Evolutionary conservation across 345 rosid genomes (phyloP), one percentile per base, ranked within the genome.

Genomic region (Aethionema arabicum): DNA sequence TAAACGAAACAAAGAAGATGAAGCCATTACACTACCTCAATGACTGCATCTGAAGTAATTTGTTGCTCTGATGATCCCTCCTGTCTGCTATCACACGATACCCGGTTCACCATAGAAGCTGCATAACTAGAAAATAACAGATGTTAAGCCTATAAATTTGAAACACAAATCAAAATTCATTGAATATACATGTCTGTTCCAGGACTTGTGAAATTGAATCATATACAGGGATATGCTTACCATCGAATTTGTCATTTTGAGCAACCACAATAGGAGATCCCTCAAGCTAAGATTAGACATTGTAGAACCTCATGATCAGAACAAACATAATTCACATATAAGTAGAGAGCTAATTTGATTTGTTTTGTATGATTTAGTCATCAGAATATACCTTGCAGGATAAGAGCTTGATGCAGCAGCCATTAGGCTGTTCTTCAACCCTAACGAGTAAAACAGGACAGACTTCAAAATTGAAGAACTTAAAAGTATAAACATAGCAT

Each of bases 201-300:
- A 47, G 29, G 27, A 7, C 30, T 43, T 12, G 33, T 15, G 5
- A 36, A 55, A 44, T 1, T 10, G 47, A 36, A 36, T 45, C 46
- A 35, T 13, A 35, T 27, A 46, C 5, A 63, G 65, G 30, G 42
- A 44, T 65, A 57, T 50, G 65, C 83, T 80, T 72, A 89, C 98
- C 97, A 69, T 87, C 84, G 73, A 92, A 89, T 67, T 92, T 92
- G 46, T 92, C 97, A 78, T 92, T 92, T 70, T 92, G 95, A 2
- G 90, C 91, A 65, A 73, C 91, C 37, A 92, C 88, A 40, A 85
- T 76, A 0, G 98, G 97, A 8, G 96, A 89, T 47, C 98, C 98
- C 69, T 92, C 97, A 65, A 87, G 93, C 98, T 74, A 87, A 54
- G 72, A 77, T 29, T 61, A 79, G 45, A 51, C 63, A 72, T 73